Evolutionary conservation across 2,329 filamentous ascomycete species (phyloP).

Genomic region (Phoma sp.): DNA sequence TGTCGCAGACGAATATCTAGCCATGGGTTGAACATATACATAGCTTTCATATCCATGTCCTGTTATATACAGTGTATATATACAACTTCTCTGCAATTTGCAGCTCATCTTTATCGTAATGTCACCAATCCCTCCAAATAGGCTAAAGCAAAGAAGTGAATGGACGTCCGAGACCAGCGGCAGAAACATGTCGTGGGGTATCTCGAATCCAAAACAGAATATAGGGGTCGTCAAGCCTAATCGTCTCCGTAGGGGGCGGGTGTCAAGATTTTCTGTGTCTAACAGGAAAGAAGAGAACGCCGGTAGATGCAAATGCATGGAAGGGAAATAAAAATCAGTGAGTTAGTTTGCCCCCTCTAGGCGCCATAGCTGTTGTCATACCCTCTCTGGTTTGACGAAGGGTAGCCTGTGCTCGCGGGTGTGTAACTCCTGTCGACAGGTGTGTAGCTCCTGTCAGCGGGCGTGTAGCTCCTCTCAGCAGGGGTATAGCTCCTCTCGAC

Average conservation of each 20-base stretch:
- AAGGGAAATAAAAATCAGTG: not conserved
- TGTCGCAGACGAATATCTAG: too few relatives aligned
- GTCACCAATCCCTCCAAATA: constrained; percentile 12
- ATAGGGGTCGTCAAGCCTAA: constrained; percentile 20
- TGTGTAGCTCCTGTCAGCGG: constrained; percentile 18
- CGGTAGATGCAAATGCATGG: constrained; percentile 18
- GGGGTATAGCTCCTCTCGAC: constrained; percentile 12
- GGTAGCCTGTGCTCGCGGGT: constrained; percentile 17
- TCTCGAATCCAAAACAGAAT: constrained; percentile 37
- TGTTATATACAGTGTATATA: constrained; percentile 10
- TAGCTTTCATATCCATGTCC: not conserved
- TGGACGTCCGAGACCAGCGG: constrained; percentile 46
- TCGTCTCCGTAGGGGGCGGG: constrained; percentile 2
- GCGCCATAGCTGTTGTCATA: constrained; percentile 31
- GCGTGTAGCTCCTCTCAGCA: constrained; percentile 7
- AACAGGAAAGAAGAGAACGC: constrained; percentile 32
- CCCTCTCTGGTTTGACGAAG: constrained; percentile 26
- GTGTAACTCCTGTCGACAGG: constrained; percentile 19
- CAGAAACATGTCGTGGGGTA: constrained; percentile 31
- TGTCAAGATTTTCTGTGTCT: constrained; percentile 19
- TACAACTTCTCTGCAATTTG: not conserved
- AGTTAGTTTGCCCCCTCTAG: not conserved
- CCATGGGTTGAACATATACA: not conserved
- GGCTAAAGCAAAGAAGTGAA: constrained; percentile 31
- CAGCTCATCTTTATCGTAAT: constrained; percentile 1